Evolutionary conservation across 2,329 filamentous ascomycete species (phyloP).

Genomic region (Hymenoscyphus linearis): DNA sequence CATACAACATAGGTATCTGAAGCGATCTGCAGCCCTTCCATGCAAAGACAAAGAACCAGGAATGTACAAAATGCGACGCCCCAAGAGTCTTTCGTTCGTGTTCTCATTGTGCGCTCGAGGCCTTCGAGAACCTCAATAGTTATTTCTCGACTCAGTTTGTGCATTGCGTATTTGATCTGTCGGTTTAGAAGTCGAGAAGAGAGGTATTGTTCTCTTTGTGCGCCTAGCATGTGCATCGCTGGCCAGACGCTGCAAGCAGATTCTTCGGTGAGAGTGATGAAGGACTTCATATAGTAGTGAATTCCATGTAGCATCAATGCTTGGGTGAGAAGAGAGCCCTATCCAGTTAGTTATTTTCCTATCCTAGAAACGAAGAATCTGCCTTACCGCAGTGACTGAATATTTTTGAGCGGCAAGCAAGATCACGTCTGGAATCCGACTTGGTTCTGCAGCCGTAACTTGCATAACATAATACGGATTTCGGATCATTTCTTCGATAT

Average conservation of each 20-base stretch:
- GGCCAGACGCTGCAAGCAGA: constrained; percentile 15
- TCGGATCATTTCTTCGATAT: constrained; percentile 23
- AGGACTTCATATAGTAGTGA: constrained; percentile 24
- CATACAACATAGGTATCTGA: constrained; percentile 21
- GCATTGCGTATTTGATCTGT: constrained; percentile 24
- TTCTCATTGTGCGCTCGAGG: constrained; percentile 20
- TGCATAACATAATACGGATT: constrained; percentile 18
- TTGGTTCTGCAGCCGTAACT: constrained; percentile 16
- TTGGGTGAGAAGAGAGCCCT: constrained; percentile 10
- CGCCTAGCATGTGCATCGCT: constrained; percentile 4
- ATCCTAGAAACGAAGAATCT: neutral
- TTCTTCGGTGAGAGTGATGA: constrained; percentile 20
- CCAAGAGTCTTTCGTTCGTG: constrained; percentile 22
- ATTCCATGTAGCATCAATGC: constrained; percentile 25
- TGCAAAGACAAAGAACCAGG: constrained; percentile 24
- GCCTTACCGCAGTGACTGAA: constrained; percentile 14
- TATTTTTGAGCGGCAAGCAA: constrained; percentile 17
- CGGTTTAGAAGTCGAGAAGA: constrained; percentile 25
- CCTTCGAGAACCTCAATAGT: constrained; percentile 18
- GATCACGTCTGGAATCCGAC: constrained; percentile 12
- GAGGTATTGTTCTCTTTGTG: constrained; percentile 11
- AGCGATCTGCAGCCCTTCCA: constrained; percentile 22
- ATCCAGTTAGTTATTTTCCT: neutral
- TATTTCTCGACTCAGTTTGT: constrained; percentile 19
- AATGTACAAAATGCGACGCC: constrained; percentile 22